phyloP scores from a whole-genome alignment of 1,139 yeast species.

The Pichia sp. region DNA sequence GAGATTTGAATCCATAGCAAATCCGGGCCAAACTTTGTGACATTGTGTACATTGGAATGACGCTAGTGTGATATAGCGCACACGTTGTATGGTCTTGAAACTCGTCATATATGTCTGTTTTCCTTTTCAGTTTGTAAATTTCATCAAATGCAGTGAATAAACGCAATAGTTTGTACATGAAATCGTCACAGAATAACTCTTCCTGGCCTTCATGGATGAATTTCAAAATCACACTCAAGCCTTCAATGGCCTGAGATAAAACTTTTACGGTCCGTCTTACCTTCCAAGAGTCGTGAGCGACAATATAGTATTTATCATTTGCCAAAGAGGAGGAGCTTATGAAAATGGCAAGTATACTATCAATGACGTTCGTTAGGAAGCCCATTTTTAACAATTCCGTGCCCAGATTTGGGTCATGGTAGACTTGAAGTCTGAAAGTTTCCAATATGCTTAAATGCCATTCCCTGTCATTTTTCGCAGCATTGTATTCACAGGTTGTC shows the following conservation, averaged over 20 bases:
- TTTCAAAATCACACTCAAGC: conserved; percentile 24
- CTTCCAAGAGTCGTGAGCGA: conserved; percentile 6
- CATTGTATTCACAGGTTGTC: conserved; percentile 47
- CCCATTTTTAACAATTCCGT: conserved; percentile 40
- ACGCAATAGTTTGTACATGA: conserved; percentile 21
- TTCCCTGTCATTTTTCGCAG: conserved; percentile 58
- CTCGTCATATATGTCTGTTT: conserved; percentile 66
- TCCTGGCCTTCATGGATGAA: conserved; percentile 26
- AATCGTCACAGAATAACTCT: conserved; percentile 20
- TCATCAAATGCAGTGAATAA: conserved; percentile 45
- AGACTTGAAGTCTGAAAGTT: conserved; percentile 58
- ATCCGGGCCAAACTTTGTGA: conserved; percentile 43
- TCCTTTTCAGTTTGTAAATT: conserved; percentile 51
- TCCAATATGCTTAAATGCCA: conserved; percentile 52
- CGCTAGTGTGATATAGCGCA: conserved; percentile 38
- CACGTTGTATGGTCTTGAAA: conserved; percentile 48
- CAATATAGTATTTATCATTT: conserved; percentile 10
- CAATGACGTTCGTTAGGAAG: conserved; percentile 40
- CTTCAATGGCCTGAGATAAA: conserved; percentile 18
- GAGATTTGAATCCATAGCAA: conserved; percentile 28
- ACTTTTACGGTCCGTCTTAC: conserved; percentile 12
- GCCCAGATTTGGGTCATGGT: conserved; percentile 30
- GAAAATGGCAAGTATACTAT: conserved; percentile 22
- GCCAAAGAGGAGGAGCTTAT: conserved; percentile 7
- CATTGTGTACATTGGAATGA: conserved; percentile 45